Conservation (phyloP, 1,284 basidiomycete species). For the Uromyces viciae-fabae region DNA sequence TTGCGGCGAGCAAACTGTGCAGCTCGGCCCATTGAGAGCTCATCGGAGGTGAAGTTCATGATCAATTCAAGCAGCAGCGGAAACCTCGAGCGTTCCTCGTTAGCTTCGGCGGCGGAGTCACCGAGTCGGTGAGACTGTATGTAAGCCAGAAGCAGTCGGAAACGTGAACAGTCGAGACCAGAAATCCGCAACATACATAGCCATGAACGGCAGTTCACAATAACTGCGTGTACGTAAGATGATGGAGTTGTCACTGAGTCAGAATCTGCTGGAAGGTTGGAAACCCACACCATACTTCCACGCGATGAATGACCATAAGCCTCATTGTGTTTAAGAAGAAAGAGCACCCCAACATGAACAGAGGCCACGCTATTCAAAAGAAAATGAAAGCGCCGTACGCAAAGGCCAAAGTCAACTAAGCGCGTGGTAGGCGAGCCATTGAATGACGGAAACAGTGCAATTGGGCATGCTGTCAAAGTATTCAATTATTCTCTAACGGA, state of each 20-base stretch:
- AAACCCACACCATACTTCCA: conserved; percentile 6
- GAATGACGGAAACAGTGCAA: background rate
- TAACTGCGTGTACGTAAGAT: conserved; percentile 9
- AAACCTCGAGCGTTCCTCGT: background rate
- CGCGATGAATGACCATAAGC: conserved; percentile 28
- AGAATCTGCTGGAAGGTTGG: background rate
- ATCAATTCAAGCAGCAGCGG: background rate
- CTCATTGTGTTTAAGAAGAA: background rate
- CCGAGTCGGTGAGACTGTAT: background rate
- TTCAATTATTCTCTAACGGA: conserved; percentile 11
- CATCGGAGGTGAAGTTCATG: background rate
- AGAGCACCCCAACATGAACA: background rate
- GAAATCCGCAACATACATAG: background rate
- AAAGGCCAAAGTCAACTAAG: background rate
- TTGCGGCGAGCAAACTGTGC: no score
- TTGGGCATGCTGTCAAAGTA: conserved; percentile 25
- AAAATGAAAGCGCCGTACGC: conserved; percentile 18
- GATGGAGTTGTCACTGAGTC: conserved; percentile 3
- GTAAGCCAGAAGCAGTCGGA: background rate
- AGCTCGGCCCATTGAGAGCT: background rate
- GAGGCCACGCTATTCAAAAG: conserved; percentile 7
- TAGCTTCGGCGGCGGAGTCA: background rate
- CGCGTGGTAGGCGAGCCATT: conserved; percentile 20
- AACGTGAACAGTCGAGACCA: background rate
- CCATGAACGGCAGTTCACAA: background rate